Evolutionary conservation across 768 basidiomycete genomes (phyloP).

Genomic region (Rhodosporidiobolus sp.): DNA sequence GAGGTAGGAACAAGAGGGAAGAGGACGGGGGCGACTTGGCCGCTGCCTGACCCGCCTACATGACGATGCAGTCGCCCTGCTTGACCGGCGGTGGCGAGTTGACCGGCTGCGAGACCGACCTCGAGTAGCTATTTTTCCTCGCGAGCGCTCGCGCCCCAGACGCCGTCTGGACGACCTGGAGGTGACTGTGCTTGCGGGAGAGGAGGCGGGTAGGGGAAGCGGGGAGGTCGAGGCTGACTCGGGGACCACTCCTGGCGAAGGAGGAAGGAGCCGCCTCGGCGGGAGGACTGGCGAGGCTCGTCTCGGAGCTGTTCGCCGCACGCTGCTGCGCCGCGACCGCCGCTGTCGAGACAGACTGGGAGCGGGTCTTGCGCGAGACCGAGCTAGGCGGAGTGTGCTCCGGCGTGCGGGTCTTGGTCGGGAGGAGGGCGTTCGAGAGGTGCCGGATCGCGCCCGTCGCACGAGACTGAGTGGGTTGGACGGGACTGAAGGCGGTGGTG

Average conservation of each 20-base stretch:
- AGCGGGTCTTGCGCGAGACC: constrained; percentile 2
- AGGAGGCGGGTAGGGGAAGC: background rate
- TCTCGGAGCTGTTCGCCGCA: background rate
- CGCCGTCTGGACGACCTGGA: constrained; percentile 6
- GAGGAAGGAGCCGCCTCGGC: background rate
- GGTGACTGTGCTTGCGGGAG: constrained; percentile 9
- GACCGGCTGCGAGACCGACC: constrained; percentile 18
- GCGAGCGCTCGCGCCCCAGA: constrained; percentile 7
- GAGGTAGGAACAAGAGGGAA: too few relatives aligned
- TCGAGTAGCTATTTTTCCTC: constrained; percentile 15
- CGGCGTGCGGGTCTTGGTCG: constrained; percentile 15
- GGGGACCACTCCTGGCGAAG: background rate
- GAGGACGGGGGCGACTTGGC: too few relatives aligned
- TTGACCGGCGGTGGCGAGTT: background rate
- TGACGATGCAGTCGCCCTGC: background rate
- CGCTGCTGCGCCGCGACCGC: background rate
- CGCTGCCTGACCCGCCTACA: background rate
- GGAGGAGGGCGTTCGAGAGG: constrained; percentile 12
- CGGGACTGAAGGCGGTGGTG: background rate
- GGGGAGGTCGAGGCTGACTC: background rate
- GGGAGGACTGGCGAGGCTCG: constrained; percentile 3
- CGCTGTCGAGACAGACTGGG: background rate
- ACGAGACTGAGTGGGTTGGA: background rate
- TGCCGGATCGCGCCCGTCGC: constrained; percentile 1
- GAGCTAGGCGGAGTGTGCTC: constrained; percentile 17